Percentiles rank a stretch among this genome's conserved stretches.
Conservation (phyloP, 495 filamentous ascomycete species). For the Xylaria cubensis region DNA sequence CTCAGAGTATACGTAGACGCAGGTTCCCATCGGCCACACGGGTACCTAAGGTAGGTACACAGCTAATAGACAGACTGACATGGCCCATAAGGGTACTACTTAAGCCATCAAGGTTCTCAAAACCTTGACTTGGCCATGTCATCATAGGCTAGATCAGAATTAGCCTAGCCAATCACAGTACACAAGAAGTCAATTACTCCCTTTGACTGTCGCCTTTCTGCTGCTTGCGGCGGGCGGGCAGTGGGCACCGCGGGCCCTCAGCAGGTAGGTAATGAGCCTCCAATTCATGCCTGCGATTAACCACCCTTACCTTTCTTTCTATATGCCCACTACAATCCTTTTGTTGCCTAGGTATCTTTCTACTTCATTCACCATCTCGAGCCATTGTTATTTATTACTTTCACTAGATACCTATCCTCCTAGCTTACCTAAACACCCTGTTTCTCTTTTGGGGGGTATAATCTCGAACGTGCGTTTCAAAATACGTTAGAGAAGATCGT, state of each 20-base stretch:
- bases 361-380: not conserved
- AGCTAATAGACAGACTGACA: not conserved
- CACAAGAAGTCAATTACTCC: not conserved
- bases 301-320: not conserved
- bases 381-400: not conserved
- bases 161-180: constrained; percentile 20
- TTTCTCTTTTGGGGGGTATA: not conserved
- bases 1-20: not conserved
- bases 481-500: not conserved
- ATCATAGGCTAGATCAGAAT: not conserved
- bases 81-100: constrained; percentile 1
- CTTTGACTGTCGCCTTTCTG: not conserved
- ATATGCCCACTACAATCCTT: not conserved
- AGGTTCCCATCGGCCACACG: constrained; percentile 1
- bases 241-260: not conserved
- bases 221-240: constrained; percentile 13
- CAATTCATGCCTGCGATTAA: not conserved
- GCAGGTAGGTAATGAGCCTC: not conserved
- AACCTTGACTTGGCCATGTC: not conserved
- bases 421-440: not conserved
- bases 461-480: not conserved
- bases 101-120: constrained; percentile 28
- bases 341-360: not conserved
- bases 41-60: not conserved
- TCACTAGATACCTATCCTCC: not conserved